These are phyloP conservation scores for Arthonia radiata DNA, from an alignment of 495 filamentous ascomycete species.

Conservation along the genomic window DNA sequence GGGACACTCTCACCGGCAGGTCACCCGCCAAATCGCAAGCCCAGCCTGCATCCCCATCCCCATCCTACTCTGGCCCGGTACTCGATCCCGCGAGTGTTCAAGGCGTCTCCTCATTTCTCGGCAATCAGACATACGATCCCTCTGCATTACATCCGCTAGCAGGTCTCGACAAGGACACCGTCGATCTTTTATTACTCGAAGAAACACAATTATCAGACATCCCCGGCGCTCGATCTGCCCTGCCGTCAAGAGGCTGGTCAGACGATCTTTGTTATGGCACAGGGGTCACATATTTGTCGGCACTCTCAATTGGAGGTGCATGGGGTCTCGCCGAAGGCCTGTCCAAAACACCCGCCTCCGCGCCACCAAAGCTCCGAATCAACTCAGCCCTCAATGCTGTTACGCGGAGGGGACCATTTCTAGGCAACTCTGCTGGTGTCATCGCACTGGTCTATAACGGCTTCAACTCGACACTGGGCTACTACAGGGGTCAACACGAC, in stretches of 20 bases:
- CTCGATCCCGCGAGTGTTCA: slow-evolving; percentile 46
- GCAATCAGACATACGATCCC: slow-evolving; percentile 51
- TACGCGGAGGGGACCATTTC: slow-evolving; percentile 79
- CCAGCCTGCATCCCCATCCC: slow-evolving; percentile 21
- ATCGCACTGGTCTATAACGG: slow-evolving; percentile 88
- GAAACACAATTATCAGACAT: slow-evolving; percentile 70
- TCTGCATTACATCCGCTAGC: slow-evolving; percentile 79
- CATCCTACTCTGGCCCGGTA: slow-evolving; percentile 18
- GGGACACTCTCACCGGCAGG: slow-evolving; percentile 68
- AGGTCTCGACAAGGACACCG: slow-evolving; percentile 68
- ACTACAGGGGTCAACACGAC: slow-evolving; percentile 73
- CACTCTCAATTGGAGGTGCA: slow-evolving; percentile 60
- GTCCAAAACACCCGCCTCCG: slow-evolving; percentile 38
- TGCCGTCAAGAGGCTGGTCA: slow-evolving; percentile 88
- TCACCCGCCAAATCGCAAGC: slow-evolving; percentile 20
- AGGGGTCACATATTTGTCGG: slow-evolving; percentile 73
- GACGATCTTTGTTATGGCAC: slow-evolving; percentile 97
- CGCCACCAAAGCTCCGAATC: slow-evolving; percentile 69
- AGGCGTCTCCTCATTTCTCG: slow-evolving; percentile 64
- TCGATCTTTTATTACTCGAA: slow-evolving; percentile 86
- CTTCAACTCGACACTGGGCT: slow-evolving; percentile 75
- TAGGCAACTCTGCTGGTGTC: slow-evolving; percentile 86
- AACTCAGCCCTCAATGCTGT: slow-evolving; percentile 87
- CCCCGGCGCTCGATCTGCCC: slow-evolving; percentile 60
- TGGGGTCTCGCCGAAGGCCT: slow-evolving; percentile 85